Conservation (phyloP, 805 yeast species). For the Wickerhamomyces hampshirensis region DNA sequence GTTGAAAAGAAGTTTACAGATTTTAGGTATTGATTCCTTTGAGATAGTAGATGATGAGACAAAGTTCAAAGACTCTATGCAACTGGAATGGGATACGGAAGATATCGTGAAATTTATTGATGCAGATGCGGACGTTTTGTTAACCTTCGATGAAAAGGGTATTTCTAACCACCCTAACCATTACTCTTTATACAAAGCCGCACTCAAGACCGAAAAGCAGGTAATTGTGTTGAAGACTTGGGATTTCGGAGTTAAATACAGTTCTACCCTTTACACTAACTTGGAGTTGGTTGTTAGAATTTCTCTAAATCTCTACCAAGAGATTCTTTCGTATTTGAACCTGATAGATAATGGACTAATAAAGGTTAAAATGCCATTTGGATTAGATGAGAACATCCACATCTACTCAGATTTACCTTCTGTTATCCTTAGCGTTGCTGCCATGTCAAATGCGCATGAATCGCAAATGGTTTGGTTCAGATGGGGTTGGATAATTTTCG, state of each 20-base stretch:
- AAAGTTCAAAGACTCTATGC: slow-evolving; percentile 66
- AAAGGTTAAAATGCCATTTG: not conserved
- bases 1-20: slow-evolving; percentile 46
- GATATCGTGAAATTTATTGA: slow-evolving; percentile 37
- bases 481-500: slow-evolving; percentile 75
- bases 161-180: slow-evolving; percentile 91
- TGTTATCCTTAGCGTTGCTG: slow-evolving; percentile 39
- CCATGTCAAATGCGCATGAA: slow-evolving; percentile 78
- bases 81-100: slow-evolving; percentile 52
- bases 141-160: slow-evolving; percentile 82
- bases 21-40: slow-evolving; percentile 43
- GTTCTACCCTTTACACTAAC: slow-evolving; percentile 30
- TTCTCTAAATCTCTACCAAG: not conserved
- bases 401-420: slow-evolving; percentile 30
- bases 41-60: slow-evolving; percentile 42
- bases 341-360: too few relatives aligned
- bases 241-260: slow-evolving; percentile 40
- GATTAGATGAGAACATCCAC: slow-evolving; percentile 10
- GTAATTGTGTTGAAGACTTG: slow-evolving; percentile 30
- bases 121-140: slow-evolving; percentile 33
- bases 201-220: slow-evolving; percentile 7
- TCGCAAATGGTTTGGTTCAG: slow-evolving; percentile 96
- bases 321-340: too few relatives aligned
- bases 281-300: slow-evolving; percentile 1
- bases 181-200: slow-evolving; percentile 52